These are phyloP conservation scores for Cavenderia fasciculata DNA, from an alignment of 78 protist species.

Conservation along the genomic window DNA sequence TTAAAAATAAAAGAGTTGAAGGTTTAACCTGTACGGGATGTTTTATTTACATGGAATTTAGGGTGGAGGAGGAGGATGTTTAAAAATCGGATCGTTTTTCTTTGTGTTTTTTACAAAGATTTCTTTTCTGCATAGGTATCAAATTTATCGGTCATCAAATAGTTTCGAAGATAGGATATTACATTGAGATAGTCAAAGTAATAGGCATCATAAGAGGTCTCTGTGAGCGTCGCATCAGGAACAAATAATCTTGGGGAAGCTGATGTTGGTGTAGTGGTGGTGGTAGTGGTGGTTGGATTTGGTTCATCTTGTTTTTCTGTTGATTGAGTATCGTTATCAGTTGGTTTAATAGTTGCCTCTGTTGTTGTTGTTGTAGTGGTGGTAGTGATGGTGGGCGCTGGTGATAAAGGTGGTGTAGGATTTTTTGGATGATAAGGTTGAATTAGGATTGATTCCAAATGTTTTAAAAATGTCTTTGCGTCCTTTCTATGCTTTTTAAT, in stretches of 20 bases:
- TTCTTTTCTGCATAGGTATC: constrained; percentile 6
- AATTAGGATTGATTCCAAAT: constrained; percentile 19
- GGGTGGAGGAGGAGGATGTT: no score
- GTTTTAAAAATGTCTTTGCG: constrained; percentile 18
- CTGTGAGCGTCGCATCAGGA: not conserved
- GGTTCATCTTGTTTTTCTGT: not conserved
- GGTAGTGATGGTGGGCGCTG: not conserved
- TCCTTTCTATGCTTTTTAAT: constrained; percentile 32
- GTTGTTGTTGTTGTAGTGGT: not conserved
- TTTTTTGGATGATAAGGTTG: constrained; percentile 8
- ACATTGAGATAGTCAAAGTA: constrained; percentile 51
- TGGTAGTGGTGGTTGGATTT: not conserved
- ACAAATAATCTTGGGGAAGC: not conserved
- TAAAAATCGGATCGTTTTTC: no score
- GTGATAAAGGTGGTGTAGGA: not conserved
- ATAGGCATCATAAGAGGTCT: constrained; percentile 21
- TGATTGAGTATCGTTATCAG: not conserved
- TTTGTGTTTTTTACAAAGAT: no score
- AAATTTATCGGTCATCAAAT: constrained; percentile 6
- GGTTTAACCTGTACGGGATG: no score
- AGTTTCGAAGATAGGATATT: constrained; percentile 9
- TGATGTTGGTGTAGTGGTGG: not conserved
- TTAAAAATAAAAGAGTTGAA: no score
- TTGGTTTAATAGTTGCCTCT: not conserved
- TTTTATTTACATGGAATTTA: no score